These are phyloP conservation scores for Xylariaceae sp. DNA, from an alignment of 2,329 filamentous ascomycete genomes.

Conservation along the genomic window DNA sequence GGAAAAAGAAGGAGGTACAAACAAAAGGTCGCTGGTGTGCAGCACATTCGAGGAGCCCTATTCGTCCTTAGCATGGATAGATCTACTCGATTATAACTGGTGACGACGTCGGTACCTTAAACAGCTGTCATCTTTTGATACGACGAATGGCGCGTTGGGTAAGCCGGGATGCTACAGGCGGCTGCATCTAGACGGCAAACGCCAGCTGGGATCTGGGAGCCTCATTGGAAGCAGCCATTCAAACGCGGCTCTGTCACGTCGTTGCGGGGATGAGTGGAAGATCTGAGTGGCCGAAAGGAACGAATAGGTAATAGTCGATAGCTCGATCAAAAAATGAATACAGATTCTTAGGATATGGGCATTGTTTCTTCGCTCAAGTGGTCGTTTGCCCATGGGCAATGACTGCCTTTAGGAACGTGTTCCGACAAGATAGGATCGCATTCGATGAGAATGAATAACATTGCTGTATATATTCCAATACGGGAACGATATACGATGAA, in stretches of 20 bases:
- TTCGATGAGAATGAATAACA: constrained; percentile 2
- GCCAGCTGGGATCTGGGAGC: constrained; percentile 18
- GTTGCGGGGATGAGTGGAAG: background rate
- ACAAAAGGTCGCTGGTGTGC: constrained; percentile 18
- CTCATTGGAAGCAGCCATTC: constrained; percentile 14
- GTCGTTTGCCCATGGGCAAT: background rate
- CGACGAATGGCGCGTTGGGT: constrained; percentile 16
- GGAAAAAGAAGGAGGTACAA: constrained; percentile 20
- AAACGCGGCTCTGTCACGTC: constrained; percentile 11
- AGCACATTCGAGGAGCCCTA: constrained; percentile 16
- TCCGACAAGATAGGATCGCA: background rate
- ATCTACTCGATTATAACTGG: constrained; percentile 8
- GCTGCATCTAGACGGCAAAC: constrained; percentile 26
- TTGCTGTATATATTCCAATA: constrained; percentile 10
- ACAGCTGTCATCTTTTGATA: constrained; percentile 23
- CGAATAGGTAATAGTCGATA: background rate
- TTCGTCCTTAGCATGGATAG: constrained; percentile 6
- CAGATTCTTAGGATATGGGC: background rate
- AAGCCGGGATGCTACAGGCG: constrained; percentile 24
- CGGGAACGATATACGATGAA: constrained; percentile 15
- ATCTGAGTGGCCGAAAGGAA: background rate
- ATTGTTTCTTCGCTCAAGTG: constrained; percentile 1
- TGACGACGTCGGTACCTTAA: constrained; percentile 17
- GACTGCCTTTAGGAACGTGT: background rate
- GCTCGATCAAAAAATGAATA: background rate